These are phyloP conservation scores for Xylaria castorea DNA, from an alignment of 495 filamentous ascomycete genomes.

Conservation along the genomic window DNA sequence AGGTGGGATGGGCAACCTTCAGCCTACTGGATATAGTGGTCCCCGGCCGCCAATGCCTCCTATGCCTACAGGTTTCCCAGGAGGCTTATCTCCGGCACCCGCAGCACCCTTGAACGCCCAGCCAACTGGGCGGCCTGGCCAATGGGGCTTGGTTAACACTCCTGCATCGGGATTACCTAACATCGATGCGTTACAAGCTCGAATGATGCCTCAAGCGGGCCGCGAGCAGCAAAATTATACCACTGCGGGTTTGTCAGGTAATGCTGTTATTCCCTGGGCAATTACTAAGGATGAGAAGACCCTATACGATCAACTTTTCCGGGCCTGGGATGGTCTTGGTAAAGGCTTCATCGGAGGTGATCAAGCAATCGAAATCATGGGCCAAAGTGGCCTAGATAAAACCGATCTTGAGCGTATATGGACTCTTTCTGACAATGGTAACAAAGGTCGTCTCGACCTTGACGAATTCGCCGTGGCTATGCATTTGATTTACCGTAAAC, in stretches of 20 bases:
- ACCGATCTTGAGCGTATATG: conserved; percentile 90
- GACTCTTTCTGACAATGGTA: conserved; percentile 92
- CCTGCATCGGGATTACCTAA: conserved; percentile 90
- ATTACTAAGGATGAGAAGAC: conserved; percentile 99
- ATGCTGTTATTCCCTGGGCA: conserved; percentile 96
- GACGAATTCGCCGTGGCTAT: conserved; percentile 99
- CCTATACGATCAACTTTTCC: conserved; percentile 94
- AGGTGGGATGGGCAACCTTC: conserved; percentile 53
- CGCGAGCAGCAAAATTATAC: conserved; percentile 86
- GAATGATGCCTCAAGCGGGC: conserved; percentile 97
- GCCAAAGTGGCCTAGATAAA: conserved; percentile 92
- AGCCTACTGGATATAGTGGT: conserved; percentile 70
- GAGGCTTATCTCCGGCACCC: conserved; percentile 67
- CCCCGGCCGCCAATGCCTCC: conserved; percentile 91
- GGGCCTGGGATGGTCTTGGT: conserved; percentile 93
- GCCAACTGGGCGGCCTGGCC: conserved; percentile 94
- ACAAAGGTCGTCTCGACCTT: conserved; percentile 91
- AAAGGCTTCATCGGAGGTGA: conserved; percentile 94
- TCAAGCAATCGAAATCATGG: conserved; percentile 95
- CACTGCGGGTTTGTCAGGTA: conserved; percentile 86
- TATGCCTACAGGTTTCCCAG: conserved; percentile 85
- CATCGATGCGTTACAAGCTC: conserved; percentile 89
- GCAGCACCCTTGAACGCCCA: conserved; percentile 80
- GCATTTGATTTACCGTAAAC: conserved; percentile 97
- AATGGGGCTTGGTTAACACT: conserved; percentile 97